Evolutionary conservation across 2,329 filamentous ascomycete genomes (phyloP), one percentile per base, ranked within the genome.

Genomic region (Trichoderma sp.): DNA sequence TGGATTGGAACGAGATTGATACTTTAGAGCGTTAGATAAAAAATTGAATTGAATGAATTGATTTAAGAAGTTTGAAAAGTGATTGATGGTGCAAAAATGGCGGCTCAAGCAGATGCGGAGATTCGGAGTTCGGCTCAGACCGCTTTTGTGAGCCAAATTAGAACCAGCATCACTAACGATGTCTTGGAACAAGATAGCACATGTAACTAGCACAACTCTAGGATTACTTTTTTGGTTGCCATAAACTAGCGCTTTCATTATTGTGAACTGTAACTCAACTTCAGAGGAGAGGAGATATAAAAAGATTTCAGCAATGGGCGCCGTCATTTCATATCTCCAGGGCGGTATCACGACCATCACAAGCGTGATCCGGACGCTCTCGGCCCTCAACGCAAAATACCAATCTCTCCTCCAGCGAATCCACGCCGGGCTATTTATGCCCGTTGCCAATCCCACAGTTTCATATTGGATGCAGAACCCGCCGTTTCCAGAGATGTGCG

Each of bases 381-480:
- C 72, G 1, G 54, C 72, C 11, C 71, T 80, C 21, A 76, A 76
- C 46, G 70, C 54, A 43, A 71, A 76, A 21, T 74, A 77, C 66
- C 72, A 74, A 1, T 70, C 71, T 4, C 69, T 81, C 21, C 70
- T 80, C 10, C n/a, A 71, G 14, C 76, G 80, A 34, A 73, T 76
- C 39, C 72, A 72, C 14, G 70, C 74, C 1, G 72, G 77, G 2
- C 81, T 83, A 4, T 82, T 81, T 16, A 74, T 81, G 2, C 84
- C 84, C 0, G 75, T 79, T 16, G 71, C 79, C 11, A 77, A 80
- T 55, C 80, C 83, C 0, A 83, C 83, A 3, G 61, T 68, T 5
- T 77, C 84, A 8, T 86, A 83, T 74, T 86, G 83, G 84, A 78
- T 82, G 32, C 74, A 79, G 14, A 72, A 81, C 58, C 79, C 83